Percentiles rank a stretch among this genome's conserved stretches.
phyloP scores from a whole-genome alignment of 768 basidiomycete genomes.

The Neoboletus brunneissimus region DNA sequence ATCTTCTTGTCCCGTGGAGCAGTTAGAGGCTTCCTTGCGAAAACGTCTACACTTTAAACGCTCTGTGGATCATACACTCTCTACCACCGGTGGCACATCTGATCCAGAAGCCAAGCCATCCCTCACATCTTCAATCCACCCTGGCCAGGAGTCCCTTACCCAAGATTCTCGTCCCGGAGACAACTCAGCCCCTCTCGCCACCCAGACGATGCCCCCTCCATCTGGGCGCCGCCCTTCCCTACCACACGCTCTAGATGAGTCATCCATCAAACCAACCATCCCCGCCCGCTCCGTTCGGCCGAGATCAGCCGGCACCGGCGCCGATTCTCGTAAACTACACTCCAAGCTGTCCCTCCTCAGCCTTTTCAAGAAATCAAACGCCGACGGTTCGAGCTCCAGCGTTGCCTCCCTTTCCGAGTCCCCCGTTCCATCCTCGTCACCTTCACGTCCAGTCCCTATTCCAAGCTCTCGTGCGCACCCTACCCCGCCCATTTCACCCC shows the following conservation, averaged over 20 bases:
- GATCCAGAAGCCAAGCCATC: slow-evolving; percentile 29
- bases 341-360: slow-evolving; percentile 75
- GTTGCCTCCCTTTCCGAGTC: slow-evolving; percentile 32
- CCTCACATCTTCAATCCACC: slow-evolving; percentile 1
- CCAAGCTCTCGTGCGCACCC: slow-evolving; percentile 17
- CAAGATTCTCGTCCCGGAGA: slow-evolving; percentile 5
- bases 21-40: slow-evolving; percentile 33
- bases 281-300: slow-evolving; percentile 49
- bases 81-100: slow-evolving; percentile 37
- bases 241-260: slow-evolving; percentile 47
- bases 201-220: slow-evolving; percentile 22
- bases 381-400: slow-evolving; percentile 37
- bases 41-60: slow-evolving; percentile 69
- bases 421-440: slow-evolving; percentile 26
- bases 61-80: slow-evolving; percentile 70
- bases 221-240: slow-evolving; percentile 65
- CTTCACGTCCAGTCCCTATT: slow-evolving; percentile 27
- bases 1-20: slow-evolving; percentile 27
- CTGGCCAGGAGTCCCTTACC: slow-evolving; percentile 15
- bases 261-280: slow-evolving; percentile 33
- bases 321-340: slow-evolving; percentile 54
- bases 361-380: slow-evolving; percentile 63
- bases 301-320: slow-evolving; percentile 68
- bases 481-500: slow-evolving; percentile 31
- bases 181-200: neutral